Percentiles rank a stretch among this genome's conserved stretches.
Evolutionary conservation across 1,284 basidiomycete species (phyloP).

Genomic region (Naganishia sp.): DNA sequence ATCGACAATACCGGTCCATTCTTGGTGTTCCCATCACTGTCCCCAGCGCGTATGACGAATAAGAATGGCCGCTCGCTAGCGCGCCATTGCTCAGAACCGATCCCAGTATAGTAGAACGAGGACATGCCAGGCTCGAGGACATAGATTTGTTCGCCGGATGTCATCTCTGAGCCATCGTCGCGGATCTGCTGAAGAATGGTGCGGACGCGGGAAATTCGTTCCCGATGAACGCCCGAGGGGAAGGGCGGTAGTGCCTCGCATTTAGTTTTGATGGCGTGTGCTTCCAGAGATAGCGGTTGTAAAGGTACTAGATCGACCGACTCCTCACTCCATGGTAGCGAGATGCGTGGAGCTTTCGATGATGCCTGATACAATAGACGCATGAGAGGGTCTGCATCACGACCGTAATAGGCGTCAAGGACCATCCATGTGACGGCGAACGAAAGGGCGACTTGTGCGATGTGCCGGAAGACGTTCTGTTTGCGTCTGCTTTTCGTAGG

Average conservation of each 20-base stretch:
- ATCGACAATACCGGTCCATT: slow-evolving; percentile 58
- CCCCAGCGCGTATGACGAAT: slow-evolving; percentile 59
- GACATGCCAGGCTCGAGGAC: slow-evolving; percentile 74
- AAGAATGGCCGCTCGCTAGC: slow-evolving; percentile 77
- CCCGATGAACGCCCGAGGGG: slow-evolving; percentile 3
- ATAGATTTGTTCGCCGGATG: slow-evolving; percentile 34
- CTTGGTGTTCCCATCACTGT: slow-evolving; percentile 37
- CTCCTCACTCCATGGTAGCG: too few species aligned
- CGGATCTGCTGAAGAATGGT: not conserved
- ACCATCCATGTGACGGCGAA: slow-evolving; percentile 20
- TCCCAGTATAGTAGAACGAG: slow-evolving; percentile 69
- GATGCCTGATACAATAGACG: not conserved
- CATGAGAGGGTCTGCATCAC: not conserved
- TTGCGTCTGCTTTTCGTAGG: not conserved
- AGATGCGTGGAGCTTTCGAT: not conserved
- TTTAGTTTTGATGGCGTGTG: slow-evolving; percentile 1
- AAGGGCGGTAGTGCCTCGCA: slow-evolving; percentile 20
- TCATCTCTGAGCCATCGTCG: not conserved
- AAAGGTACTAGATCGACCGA: not conserved
- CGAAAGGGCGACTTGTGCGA: slow-evolving; percentile 1
- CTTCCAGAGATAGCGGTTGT: slow-evolving; percentile 1
- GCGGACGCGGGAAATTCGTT: not conserved
- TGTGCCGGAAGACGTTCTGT: not conserved
- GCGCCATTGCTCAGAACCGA: slow-evolving; percentile 65
- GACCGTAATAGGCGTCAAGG: slow-evolving; percentile 5